Base-by-base conservation (phyloP, 441 rosid species). In the Pelargonium fulgidum region DNA sequence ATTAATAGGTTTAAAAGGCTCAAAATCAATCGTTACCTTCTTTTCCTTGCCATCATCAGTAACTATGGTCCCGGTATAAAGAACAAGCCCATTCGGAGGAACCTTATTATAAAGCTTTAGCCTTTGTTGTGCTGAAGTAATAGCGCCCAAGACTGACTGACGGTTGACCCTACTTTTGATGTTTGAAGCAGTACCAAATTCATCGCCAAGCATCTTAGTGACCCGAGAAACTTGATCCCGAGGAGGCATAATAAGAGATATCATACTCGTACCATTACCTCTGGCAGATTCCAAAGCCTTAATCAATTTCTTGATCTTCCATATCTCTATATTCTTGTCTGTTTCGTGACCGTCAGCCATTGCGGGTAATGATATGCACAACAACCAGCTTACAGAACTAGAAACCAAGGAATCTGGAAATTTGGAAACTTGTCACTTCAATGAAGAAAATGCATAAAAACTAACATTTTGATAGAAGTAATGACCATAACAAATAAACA, bases 221-320 rank as follows among this genome's bases (percentile, higher is more conserved):
- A 70, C 72, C 41, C 54, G 26, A 41, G 73, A 65, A 64, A 76
- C 65, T 19, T 72, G 75, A 68, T 68, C 73, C 0, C 65, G 26
- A 0, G 68, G 79, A 62, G 65, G 69, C 48, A 76, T 19, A 22
- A 77, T 62, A n/a, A 69, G 71, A 17, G 76, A 52, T 7, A 73
- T 66, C 74, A 73, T 62, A 52, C 69, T 62, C 19, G 64, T 62
- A 11, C 71, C 80, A 62, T 63, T 58, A 19, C 76, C 80, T 36
- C 62, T 3, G 3, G 73, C 77, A n/a, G 59, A 33, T 33, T 68
- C 77, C 16, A 73, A 58, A n/a, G 52, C 64, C 50, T 70, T 52
- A 59, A 70, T 67, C 72, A 77, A 7, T 22, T 48, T 73, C 58
- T 77, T 73, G 62, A 77, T 70, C 62, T 73, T 73, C 77, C 75